Base-by-base conservation (phyloP, 1,284 basidiomycete genomes). In the Heimioporus retisporus region DNA sequence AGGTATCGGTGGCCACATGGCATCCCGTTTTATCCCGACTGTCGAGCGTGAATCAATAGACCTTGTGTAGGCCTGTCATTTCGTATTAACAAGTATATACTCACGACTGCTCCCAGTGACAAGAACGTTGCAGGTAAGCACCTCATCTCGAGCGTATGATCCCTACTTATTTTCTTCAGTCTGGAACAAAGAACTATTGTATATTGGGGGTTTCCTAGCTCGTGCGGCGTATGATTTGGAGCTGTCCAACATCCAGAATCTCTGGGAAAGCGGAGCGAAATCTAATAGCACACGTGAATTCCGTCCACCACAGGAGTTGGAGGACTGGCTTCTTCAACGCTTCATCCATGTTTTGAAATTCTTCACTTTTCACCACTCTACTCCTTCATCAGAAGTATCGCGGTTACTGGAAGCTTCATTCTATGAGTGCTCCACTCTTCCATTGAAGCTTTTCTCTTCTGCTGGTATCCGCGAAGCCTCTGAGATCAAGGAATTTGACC, bases 31-130 rank as follows among this genome's bases (percentile, higher is more conserved):
- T 77, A 98, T 99, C 66, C 96, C 96, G 1, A 99, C 97, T 0
- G 97, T 99, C 4, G 97, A 99, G 80, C 89, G 97, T 69, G 97
- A 99, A 81, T 95, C 94, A 0, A 92, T 98, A 69, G 96, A 98
- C 80, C 82, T 96, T 8, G 91, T 70, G 69, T 70, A 67, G 53
- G 71, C 10, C 5, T 23, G 2, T 48, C 15, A 6, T 56, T 54
- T 46, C 48, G 15, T 53, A 23, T n/a, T 31, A 11, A 11, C 31
- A 15, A 48, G 35, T 25, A 48, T 40, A 15, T 58, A 16, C 64
- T 76, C 23, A 73, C 23, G 23, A 23, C 19, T 25, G 11, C 51
- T 61, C 67, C 16, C 60, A 94, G 92, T 72, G 94, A 96, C 78
- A 88, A 88, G 50, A 91, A 93, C 75, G 90, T 94, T 40, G 89